Base-by-base conservation (phyloP, 2,329 filamentous ascomycete species). In the Domatiomyces catenatus region DNA sequence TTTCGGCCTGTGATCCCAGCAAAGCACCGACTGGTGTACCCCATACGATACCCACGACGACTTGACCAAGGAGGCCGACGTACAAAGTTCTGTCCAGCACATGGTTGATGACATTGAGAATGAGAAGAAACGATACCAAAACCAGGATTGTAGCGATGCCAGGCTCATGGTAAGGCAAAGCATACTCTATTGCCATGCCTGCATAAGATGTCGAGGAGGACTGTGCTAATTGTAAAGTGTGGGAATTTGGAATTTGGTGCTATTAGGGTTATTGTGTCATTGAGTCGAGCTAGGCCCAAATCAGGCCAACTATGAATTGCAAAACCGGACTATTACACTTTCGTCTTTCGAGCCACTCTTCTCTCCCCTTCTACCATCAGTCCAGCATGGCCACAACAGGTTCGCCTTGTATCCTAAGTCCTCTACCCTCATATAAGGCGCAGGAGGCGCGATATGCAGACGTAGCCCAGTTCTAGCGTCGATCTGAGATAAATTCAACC, bases 1-100 rank as follows among this genome's bases (percentile, higher is more conserved):
- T 60, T 63, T 88, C 73, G 1, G 70, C 64, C 3, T 72, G 67
- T 0, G 51, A 18, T 0, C 70, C 67, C 0, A 89, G 71, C 74
- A 75, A 80, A 61, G 76, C 71, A 2, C 70, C 75, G 1, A 81
- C 81, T 0, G 84, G 83, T 0, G 73, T 74, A 7, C 84, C 84
- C 75, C 76, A 89, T 7, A 79, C 75, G 7, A 86, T 74, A 10
- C 84, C 84, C 17, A 87, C 63, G 6, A 86, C 67, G 12, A 89
- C 72, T 58, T 89, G 82, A 0, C 83, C 84, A 5, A 88, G 67
- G 0, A 88, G 72, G 0, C 83, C 84, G 59, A 83, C 86, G 62
- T 81, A 85, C 0, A 85, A 60, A 0, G 77, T 56, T 12, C 66
- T 70, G 57, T 87, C 76, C 1, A 86, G 69, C 0, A 72, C 59